These are phyloP conservation scores for Monosporascus sp. DNA, from an alignment of 2,329 filamentous ascomycete species.

Conservation along the genomic window DNA sequence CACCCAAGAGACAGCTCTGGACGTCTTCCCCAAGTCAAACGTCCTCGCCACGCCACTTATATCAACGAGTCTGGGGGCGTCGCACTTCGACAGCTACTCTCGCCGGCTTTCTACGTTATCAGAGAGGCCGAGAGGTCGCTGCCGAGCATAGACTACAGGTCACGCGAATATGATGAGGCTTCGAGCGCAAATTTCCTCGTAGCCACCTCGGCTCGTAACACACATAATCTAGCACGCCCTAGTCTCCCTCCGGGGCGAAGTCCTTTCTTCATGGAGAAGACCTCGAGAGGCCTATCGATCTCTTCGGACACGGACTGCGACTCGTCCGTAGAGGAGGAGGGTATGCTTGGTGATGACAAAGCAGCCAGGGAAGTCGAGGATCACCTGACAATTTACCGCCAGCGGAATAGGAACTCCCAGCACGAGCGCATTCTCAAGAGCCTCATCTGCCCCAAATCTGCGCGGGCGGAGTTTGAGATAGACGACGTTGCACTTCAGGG, in stretches of 20 bases:
- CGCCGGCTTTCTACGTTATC: slow-evolving; percentile 28
- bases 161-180: slow-evolving; percentile 19
- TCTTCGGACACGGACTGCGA: slow-evolving; percentile 33
- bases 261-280: slow-evolving; percentile 38
- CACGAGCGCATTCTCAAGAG: slow-evolving; percentile 53
- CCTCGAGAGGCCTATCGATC: slow-evolving; percentile 44
- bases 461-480: slow-evolving; percentile 43
- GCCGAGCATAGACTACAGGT: slow-evolving; percentile 12
- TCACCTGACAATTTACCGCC: slow-evolving; percentile 40
- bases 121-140: slow-evolving; percentile 18
- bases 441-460: slow-evolving; percentile 48
- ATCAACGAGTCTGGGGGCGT: slow-evolving; percentile 9
- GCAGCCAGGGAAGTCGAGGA: slow-evolving; percentile 45
- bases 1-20: slow-evolving; percentile 26
- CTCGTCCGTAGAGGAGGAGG: slow-evolving; percentile 38
- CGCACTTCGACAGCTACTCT: slow-evolving; percentile 12
- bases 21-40: slow-evolving; percentile 32
- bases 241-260: neutral
- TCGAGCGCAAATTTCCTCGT: slow-evolving; percentile 6
- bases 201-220: slow-evolving; percentile 3
- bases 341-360: slow-evolving; percentile 34
- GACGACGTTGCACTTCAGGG: slow-evolving; percentile 52
- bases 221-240: slow-evolving; percentile 3
- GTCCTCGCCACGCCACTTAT: slow-evolving; percentile 17
- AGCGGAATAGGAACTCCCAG: slow-evolving; percentile 43